Percentiles rank a stretch among this genome's conserved stretches.
These are phyloP conservation scores for Aspergillus vadensis DNA, from an alignment of 2,329 filamentous ascomycete species.

Conservation along the genomic window DNA sequence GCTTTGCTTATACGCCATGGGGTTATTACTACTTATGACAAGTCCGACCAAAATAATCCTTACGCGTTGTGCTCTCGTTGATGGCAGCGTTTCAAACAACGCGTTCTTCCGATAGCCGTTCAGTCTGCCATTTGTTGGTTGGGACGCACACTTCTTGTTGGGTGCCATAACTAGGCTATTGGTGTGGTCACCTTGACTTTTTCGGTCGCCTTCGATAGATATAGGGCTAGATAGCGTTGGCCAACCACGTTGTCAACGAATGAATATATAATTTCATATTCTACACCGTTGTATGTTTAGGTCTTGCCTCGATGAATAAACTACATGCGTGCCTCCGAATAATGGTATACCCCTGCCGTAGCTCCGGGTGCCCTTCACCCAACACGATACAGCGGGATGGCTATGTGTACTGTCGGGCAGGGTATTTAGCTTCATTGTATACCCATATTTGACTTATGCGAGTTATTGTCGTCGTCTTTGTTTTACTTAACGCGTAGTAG, in stretches of 20 bases:
- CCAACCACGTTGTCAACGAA: background rate
- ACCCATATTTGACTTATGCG: too few species aligned
- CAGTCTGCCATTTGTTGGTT: too few species aligned
- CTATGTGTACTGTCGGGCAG: too few species aligned
- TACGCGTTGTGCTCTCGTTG: background rate
- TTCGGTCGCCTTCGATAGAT: background rate
- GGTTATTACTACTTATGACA: background rate
- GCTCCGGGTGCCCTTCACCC: too few species aligned
- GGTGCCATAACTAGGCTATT: background rate
- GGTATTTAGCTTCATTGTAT: too few species aligned
- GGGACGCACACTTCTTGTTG: too few species aligned
- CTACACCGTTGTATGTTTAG: background rate
- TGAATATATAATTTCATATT: background rate
- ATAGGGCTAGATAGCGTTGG: background rate
- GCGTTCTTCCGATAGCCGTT: background rate
- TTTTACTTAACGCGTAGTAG: too few species aligned
- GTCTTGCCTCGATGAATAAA: too few species aligned
- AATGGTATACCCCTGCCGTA: too few species aligned
- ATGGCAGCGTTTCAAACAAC: background rate
- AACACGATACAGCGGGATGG: too few species aligned
- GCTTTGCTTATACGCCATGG: background rate
- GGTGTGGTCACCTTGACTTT: background rate
- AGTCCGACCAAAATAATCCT: background rate
- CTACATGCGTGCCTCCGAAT: too few species aligned
- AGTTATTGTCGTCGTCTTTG: too few species aligned